Conservation (phyloP, 257 asterid genomes). For the Ajuga chamaepitys region DNA sequence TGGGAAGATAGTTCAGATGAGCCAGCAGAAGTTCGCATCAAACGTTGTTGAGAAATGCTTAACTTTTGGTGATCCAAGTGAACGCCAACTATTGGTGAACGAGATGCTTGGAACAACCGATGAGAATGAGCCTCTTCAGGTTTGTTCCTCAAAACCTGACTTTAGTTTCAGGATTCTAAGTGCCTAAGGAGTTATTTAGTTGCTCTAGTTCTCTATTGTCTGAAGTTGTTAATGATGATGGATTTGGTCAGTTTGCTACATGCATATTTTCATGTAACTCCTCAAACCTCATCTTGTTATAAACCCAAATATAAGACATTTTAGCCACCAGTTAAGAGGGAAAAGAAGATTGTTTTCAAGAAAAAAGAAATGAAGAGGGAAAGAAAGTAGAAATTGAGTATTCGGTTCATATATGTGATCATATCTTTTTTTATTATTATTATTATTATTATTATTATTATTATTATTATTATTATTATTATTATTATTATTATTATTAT, state of each 20-base stretch:
- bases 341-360: too few relatives aligned
- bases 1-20: slow-evolving; percentile 92
- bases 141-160: slow-evolving; percentile 11
- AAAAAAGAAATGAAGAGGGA: too few relatives aligned
- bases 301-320: neutral
- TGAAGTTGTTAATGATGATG: neutral
- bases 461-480: too few relatives aligned
- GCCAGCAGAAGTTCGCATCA: slow-evolving; percentile 98
- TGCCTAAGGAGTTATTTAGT: neutral
- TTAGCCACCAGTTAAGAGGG: neutral
- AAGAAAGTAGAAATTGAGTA: too few relatives aligned
- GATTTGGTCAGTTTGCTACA: neutral
- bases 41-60: slow-evolving; percentile 96
- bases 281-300: neutral
- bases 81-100: slow-evolving; percentile 72
- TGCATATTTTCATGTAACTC: neutral
- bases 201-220: neutral
- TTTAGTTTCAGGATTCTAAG: neutral
- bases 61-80: slow-evolving; percentile 69
- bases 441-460: too few relatives aligned
- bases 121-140: slow-evolving; percentile 99
- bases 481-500: too few relatives aligned
- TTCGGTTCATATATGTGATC: too few relatives aligned
- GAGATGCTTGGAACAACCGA: slow-evolving; percentile 99
- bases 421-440: too few relatives aligned